phyloP scores from a whole-genome alignment of 768 basidiomycete species.

The Mycena olivaceomarginata region DNA sequence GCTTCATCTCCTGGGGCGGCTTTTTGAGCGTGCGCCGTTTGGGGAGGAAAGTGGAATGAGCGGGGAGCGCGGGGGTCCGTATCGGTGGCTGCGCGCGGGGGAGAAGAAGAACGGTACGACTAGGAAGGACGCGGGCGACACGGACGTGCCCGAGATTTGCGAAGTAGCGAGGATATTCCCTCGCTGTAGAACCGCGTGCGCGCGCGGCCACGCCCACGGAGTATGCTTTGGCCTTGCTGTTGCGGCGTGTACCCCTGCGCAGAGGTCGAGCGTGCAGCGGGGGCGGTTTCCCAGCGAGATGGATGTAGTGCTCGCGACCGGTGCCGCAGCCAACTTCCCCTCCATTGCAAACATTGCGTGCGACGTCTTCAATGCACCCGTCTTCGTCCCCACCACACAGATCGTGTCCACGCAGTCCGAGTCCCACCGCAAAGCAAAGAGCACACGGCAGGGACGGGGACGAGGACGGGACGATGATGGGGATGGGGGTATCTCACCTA shows the following conservation, averaged over 20 bases:
- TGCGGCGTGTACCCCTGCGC: too few relatives aligned
- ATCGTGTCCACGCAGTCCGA: slow-evolving; percentile 85
- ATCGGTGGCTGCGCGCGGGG: slow-evolving; percentile 49
- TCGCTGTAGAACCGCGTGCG: slow-evolving; percentile 93
- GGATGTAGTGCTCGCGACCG: slow-evolving; percentile 84
- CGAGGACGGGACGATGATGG: too few relatives aligned
- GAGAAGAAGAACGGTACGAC: slow-evolving; percentile 53
- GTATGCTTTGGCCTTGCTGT: too few relatives aligned
- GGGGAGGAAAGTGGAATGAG: too few relatives aligned
- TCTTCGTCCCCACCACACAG: slow-evolving; percentile 84
- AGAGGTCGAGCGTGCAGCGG: too few relatives aligned
- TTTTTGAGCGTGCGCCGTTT: too few relatives aligned
- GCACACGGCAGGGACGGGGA: slow-evolving; percentile 78
- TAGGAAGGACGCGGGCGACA: slow-evolving; percentile 54
- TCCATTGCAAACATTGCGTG: slow-evolving; percentile 86
- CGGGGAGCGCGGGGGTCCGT: too few relatives aligned
- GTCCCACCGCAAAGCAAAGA: slow-evolving; percentile 86
- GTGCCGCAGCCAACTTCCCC: slow-evolving; percentile 91
- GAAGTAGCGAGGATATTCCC: slow-evolving; percentile 97
- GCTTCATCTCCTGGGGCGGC: too few relatives aligned
- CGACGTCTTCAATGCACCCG: slow-evolving; percentile 89
- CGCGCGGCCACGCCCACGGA: too few relatives aligned
- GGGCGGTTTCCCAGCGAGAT: too few relatives aligned
- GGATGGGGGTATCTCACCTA: slow-evolving; percentile 97
- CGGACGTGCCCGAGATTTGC: slow-evolving; percentile 87